Base-by-base conservation (phyloP, 2,329 filamentous ascomycete species). In the Chaetomiaceae sp. region DNA sequence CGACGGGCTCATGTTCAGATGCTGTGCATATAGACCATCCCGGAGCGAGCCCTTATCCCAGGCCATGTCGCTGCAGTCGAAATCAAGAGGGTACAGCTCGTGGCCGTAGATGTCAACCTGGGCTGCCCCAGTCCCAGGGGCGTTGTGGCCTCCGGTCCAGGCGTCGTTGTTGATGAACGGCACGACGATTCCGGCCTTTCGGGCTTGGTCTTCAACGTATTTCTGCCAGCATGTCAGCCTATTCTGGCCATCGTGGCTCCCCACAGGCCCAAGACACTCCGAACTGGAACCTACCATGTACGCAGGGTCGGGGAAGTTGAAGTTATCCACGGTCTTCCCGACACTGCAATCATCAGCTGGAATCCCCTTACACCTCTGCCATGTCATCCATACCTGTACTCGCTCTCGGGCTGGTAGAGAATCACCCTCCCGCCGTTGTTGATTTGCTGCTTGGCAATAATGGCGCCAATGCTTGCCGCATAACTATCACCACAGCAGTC, bases 341-440 rank as follows among this genome's bases (percentile, higher is more conserved):
- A 72, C 69, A 1, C 79, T 59, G 34, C n/a, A 31, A 12, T 20
- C 9, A 40, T 53, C 14, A 55, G 42, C 27, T 6, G 8, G 6
- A n/a, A n/a, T 4, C 6, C 12, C 15, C 3, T n/a, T 3, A 4
- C 7, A 15, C 12, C 37, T 14, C 6, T 36, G 19, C 12, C 8
- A 51, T 8, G n/a, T n/a, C n/a, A n/a, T 5, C 9, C 53, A 3
- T 43, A 58, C 56, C 42, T 83, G 64, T 92, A 91, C 66, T 94
- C 89, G 58, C 94, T 95, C 66, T 95, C 89, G 0, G 87, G 85
- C 66, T 95, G 89, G 38, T 87, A 78, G 1, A 92, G 71, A 55
- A 95, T 89, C 7, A 95, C 78, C 0, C 88, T 88, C 0, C 89
- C 89, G 0, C 87, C 89, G 48, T 91, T 88, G 1, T 88, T 92